Evolutionary conservation across 352 stramenopile genomes (phyloP), one percentile per base, ranked within the genome.

Genomic region (Pythium rhizo-oryzae): DNA sequence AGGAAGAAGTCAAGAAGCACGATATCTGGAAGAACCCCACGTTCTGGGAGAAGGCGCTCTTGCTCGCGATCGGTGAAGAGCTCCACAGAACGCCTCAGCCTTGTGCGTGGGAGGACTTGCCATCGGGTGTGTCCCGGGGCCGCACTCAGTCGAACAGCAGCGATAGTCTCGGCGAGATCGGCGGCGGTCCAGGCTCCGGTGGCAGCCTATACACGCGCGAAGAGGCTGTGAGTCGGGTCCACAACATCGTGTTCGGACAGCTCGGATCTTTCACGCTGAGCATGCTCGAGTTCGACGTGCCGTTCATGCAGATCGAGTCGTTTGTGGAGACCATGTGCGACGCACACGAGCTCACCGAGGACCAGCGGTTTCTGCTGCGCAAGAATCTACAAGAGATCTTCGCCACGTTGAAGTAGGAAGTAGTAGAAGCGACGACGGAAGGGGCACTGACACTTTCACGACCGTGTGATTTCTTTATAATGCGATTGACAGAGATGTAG

Each of bases 311-410:
- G 62, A 94, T 96, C 59, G 77, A 93, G 60, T 92, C 86, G 23
- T 96, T 94, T 57, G 83, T 96, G 47, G 87, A 96, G 71, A 94
- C 84, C 35, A 96, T 94, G 84, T 93, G 87, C 71, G 87, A 94
- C 64, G 87, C 87, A 7, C 80, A 94, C 56, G 87, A 96, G 60
- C 75, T 96, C 37, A 93, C 87, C 0, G 87, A 96, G 63, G 85
- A 96, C 57, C 87, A 96, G 71, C 85, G 87, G 25, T 94, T 93
- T 61, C 60, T 93, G 13, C 62, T 94, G 57, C 87, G 84, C 33
- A 92, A 87, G 63, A 93, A 92, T 55, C 62, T 95, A 60, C 82
- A 89, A 33, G 84, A 93, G 44, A 93, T 95, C 37, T 91, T 88
- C 43, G 67, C 62, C 15, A 77, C 75, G 19, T 39, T 87, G 28